Conservation (phyloP, 805 yeast species). For the Saccharomycopsis schoenii region DNA sequence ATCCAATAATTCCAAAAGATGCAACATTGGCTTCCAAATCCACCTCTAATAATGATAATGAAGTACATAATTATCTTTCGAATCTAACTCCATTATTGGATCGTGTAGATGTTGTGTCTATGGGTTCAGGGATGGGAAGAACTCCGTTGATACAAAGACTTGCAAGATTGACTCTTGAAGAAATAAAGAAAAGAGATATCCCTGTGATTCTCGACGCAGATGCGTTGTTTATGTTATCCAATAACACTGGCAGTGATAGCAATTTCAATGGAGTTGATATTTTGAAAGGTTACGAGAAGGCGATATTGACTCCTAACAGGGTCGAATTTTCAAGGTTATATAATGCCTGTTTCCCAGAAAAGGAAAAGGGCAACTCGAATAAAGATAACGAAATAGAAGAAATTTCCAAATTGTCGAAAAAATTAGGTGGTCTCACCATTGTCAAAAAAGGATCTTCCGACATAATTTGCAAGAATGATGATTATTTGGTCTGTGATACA, state of each 20-base stretch:
- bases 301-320: constrained; percentile 82
- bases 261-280: constrained; percentile 24
- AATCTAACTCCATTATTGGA: constrained; percentile 46
- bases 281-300: constrained; percentile 43
- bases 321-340: constrained; percentile 70
- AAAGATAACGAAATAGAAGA: constrained; percentile 17
- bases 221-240: constrained; percentile 58
- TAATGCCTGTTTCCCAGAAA: constrained; percentile 20
- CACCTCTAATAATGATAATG: constrained; percentile 21
- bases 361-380: constrained; percentile 13
- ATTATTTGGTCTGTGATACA: constrained; percentile 33
- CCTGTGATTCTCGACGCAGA: constrained; percentile 91
- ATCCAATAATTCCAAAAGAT: constrained; percentile 58
- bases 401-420: constrained; percentile 31
- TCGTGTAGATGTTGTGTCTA: constrained; percentile 69
- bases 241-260: constrained; percentile 30
- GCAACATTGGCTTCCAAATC: constrained; percentile 23
- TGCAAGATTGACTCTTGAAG: constrained; percentile 46
- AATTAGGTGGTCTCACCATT: constrained; percentile 49
- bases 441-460: constrained; percentile 69
- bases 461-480: constrained; percentile 43
- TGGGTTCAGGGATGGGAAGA: constrained; percentile 94
- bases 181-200: constrained; percentile 42
- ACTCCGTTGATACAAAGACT: constrained; percentile 58
- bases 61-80: constrained; percentile 40